Conservation (phyloP, 257 asterid genomes). For the Anisodus acutangulus region DNA sequence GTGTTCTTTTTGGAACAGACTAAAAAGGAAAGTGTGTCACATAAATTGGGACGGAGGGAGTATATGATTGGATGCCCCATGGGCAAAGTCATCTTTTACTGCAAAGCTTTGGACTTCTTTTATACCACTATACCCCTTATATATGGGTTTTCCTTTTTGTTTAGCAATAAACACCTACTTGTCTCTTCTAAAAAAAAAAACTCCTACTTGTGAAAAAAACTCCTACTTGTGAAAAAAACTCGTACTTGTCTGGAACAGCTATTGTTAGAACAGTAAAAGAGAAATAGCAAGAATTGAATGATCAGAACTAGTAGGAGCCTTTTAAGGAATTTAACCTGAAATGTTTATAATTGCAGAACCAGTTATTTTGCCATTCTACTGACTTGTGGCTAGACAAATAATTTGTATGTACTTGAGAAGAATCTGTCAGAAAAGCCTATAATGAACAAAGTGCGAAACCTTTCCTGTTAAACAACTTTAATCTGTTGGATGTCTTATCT, state of each 20-base stretch:
- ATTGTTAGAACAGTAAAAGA: neutral
- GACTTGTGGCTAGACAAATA: constrained; percentile 19
- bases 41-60: no score
- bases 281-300: constrained; percentile 11
- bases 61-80: constrained; percentile 1
- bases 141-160: constrained; percentile 3
- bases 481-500: neutral
- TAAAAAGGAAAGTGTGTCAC: no score
- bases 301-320: neutral
- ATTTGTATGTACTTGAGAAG: neutral
- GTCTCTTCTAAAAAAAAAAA: neutral
- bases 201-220: no score
- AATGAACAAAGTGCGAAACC: neutral
- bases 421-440: neutral
- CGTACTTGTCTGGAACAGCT: neutral
- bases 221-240: neutral
- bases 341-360: neutral
- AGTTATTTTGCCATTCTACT: neutral
- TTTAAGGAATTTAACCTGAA: neutral
- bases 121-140: neutral
- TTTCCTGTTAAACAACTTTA: constrained; percentile 7
- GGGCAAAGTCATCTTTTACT: neutral
- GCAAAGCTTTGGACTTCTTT: neutral
- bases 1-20: no score
- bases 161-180: neutral